Conservation (phyloP, 2,329 filamentous ascomycete species). For the Talaromyces amestolkiae region DNA sequence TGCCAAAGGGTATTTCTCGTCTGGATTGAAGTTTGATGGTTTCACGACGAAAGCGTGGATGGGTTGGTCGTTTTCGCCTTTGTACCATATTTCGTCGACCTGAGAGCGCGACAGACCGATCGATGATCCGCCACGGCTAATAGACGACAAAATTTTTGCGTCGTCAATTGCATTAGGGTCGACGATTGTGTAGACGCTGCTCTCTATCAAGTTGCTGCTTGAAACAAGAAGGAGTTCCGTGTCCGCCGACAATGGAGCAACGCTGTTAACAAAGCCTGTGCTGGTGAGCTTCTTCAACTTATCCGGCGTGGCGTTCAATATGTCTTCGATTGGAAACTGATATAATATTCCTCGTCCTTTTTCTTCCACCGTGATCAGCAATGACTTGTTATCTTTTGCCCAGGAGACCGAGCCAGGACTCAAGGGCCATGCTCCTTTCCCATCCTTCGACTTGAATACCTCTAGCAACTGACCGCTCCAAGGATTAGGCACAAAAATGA, state of each 20-base stretch:
- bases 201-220: constrained; percentile 46
- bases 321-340: constrained; percentile 35
- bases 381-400: constrained; percentile 40
- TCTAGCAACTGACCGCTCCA: constrained; percentile 42
- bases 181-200: constrained; percentile 44
- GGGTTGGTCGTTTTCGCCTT: constrained; percentile 43
- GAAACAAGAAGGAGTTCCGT: constrained; percentile 43
- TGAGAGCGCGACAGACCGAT: constrained; percentile 44
- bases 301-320: constrained; percentile 30
- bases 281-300: constrained; percentile 39
- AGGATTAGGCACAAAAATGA: constrained; percentile 43
- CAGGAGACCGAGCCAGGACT: constrained; percentile 44
- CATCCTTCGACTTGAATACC: constrained; percentile 37
- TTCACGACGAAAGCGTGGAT: constrained; percentile 50
- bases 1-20: constrained; percentile 53
- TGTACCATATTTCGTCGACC: constrained; percentile 48
- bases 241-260: constrained; percentile 34
- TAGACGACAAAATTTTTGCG: constrained; percentile 39
- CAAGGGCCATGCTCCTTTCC: constrained; percentile 42
- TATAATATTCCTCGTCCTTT: constrained; percentile 44
- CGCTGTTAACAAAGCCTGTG: constrained; percentile 42
- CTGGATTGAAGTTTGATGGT: constrained; percentile 46
- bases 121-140: constrained; percentile 34
- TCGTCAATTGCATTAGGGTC: constrained; percentile 34
- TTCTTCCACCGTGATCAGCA: constrained; percentile 44